phyloP scores from a whole-genome alignment of 164 flowering plant genomes.

The Annona squamosa region DNA sequence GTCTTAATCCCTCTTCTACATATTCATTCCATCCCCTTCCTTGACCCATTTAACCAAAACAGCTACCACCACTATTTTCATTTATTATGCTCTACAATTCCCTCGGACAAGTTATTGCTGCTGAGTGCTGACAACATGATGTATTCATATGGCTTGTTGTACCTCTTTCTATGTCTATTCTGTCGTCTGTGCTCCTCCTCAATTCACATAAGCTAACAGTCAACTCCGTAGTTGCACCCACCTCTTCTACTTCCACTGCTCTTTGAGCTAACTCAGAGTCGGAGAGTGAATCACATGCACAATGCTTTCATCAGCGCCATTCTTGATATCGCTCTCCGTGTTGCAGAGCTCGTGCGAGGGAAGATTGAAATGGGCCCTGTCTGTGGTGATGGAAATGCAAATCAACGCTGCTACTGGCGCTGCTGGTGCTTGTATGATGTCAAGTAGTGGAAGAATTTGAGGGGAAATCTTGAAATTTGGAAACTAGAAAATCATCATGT shows the following conservation, averaged over 20 bases:
- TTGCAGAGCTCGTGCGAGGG: slow-evolving; percentile 19
- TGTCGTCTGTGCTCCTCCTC: slow-evolving; percentile 20
- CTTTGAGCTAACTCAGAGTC: slow-evolving; percentile 6
- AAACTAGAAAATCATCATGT: slow-evolving; percentile 18
- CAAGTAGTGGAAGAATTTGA: slow-evolving; percentile 23
- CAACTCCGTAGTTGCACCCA: slow-evolving; percentile 18
- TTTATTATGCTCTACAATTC: slow-evolving; percentile 7
- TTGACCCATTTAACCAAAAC: background rate
- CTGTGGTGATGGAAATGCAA: slow-evolving; percentile 21
- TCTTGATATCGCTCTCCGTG: slow-evolving; percentile 21
- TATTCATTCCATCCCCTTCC: background rate
- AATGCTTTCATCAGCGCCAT: slow-evolving; percentile 23
- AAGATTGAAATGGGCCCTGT: slow-evolving; percentile 13
- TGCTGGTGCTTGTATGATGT: slow-evolving; percentile 15
- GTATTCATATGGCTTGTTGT: slow-evolving; percentile 26
- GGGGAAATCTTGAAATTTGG: slow-evolving; percentile 15
- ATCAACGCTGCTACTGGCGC: slow-evolving; percentile 19
- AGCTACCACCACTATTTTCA: background rate
- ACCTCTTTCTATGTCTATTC: slow-evolving; percentile 26
- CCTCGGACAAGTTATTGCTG: slow-evolving; percentile 15
- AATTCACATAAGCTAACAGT: slow-evolving; percentile 26
- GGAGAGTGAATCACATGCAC: slow-evolving; percentile 17
- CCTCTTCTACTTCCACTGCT: slow-evolving; percentile 20
- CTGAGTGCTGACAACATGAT: slow-evolving; percentile 16
- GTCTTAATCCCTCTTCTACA: slow-evolving; percentile 13